A percentile compares a stretch with the other conserved stretches of the same genome.
phyloP scores from a whole-genome alignment of 345 rosid genomes.

The Syzygium aqueum region DNA sequence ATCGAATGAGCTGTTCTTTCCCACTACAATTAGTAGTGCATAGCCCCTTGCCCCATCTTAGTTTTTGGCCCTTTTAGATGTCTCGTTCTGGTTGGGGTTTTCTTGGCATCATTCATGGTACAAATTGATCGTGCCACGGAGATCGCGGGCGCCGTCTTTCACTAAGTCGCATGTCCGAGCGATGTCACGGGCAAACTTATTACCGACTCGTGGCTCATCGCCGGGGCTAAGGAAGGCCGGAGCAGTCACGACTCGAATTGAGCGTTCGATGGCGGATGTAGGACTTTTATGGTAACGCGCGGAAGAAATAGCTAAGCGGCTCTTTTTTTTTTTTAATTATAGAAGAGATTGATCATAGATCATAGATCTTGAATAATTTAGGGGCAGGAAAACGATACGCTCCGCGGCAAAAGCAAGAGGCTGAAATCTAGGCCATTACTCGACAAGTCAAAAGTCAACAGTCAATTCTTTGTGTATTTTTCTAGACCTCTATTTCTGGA shows the following conservation, averaged over 20 bases:
- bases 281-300: no score
- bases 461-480: not conserved
- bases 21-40: not conserved
- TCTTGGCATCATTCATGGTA: not conserved
- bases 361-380: not conserved
- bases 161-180: not conserved
- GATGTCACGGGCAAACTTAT: not conserved
- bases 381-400: not conserved
- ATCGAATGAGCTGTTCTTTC: not conserved
- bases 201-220: not conserved
- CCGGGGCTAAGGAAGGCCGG: not conserved
- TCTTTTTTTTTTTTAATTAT: not conserved
- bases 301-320: no score
- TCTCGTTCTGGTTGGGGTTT: not conserved
- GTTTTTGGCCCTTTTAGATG: not conserved
- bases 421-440: not conserved
- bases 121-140: not conserved
- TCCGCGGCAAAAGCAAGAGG: not conserved
- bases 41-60: not conserved
- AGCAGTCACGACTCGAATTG: not conserved
- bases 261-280: not conserved
- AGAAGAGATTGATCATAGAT: not conserved
- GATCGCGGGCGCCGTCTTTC: fast-evolving
- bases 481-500: not conserved
- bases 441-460: not conserved